A percentile compares a stretch with the other conserved stretches of the same genome.
Evolutionary conservation across 2,329 filamentous ascomycete genomes (phyloP).

Genomic region (Alternaria triticimaculans): DNA sequence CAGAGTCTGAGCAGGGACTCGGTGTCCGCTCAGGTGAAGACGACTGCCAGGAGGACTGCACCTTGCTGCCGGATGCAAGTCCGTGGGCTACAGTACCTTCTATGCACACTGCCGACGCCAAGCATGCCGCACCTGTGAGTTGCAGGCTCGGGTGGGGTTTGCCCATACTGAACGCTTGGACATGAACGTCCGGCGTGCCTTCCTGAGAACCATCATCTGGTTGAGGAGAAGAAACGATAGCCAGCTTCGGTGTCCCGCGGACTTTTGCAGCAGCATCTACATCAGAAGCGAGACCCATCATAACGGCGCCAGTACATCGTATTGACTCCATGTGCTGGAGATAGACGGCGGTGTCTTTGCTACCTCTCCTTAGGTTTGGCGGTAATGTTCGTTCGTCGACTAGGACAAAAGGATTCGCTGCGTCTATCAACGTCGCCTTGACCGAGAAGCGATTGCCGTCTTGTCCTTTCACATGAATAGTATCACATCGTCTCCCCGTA

Average conservation of each 20-base stretch:
- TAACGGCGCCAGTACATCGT: constrained; percentile 60
- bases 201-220: neutral
- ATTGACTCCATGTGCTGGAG: constrained; percentile 63
- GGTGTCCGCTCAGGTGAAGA: constrained; percentile 16
- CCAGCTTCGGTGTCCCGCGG: constrained; percentile 67
- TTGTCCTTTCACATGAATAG: constrained; percentile 42
- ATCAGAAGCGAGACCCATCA: constrained; percentile 64
- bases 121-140: constrained; percentile 43
- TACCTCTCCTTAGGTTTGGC: constrained; percentile 53
- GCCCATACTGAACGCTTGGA: constrained; percentile 41
- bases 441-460: constrained; percentile 46
- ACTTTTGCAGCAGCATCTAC: constrained; percentile 48
- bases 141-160: constrained; percentile 43
- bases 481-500: constrained; percentile 62
- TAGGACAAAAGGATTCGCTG: constrained; percentile 69
- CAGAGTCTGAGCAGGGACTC: constrained; percentile 14
- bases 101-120: constrained; percentile 37
- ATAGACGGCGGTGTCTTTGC: constrained; percentile 50
- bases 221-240: constrained; percentile 54
- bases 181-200: constrained; percentile 22
- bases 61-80: constrained; percentile 5
- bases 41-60: constrained; percentile 1
- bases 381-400: constrained; percentile 61
- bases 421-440: constrained; percentile 64
- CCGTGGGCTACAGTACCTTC: constrained; percentile 35